A percentile compares a stretch with the other conserved stretches of the same genome.
phyloP scores from a whole-genome alignment of 1,284 basidiomycete genomes.

The Inonotus hispidus region DNA sequence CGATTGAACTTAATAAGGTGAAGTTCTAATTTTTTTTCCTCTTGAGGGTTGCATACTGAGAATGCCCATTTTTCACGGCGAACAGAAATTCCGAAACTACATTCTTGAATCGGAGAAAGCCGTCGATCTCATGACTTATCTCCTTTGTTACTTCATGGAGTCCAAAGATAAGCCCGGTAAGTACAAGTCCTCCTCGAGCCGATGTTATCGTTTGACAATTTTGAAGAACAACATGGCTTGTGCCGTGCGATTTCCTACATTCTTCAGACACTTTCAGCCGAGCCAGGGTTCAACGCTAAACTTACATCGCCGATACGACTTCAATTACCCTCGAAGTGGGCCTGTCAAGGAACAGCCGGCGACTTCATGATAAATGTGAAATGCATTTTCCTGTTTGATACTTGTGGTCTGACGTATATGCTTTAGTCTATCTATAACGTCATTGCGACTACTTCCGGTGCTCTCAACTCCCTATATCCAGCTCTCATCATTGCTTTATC shows the following conservation, averaged over 20 bases:
- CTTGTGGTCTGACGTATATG: constrained; percentile 16
- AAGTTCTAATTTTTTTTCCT: constrained; percentile 10
- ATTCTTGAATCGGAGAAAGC: constrained; percentile 75
- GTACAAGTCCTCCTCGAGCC: constrained; percentile 25
- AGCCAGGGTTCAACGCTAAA: constrained; percentile 67
- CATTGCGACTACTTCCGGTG: constrained; percentile 80
- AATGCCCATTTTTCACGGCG: constrained; percentile 8
- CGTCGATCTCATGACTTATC: constrained; percentile 69
- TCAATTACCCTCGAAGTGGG: constrained; percentile 71
- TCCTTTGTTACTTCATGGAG: constrained; percentile 77
- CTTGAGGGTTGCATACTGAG: neutral
- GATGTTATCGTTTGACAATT: neutral
- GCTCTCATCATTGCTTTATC: constrained; percentile 86
- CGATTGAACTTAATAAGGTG: constrained; percentile 88
- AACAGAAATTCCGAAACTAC: constrained; percentile 80
- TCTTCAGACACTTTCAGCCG: constrained; percentile 85
- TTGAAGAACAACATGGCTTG: constrained; percentile 80
- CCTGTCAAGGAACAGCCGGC: constrained; percentile 64
- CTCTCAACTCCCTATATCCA: constrained; percentile 80
- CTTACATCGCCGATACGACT: constrained; percentile 59
- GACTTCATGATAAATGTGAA: constrained; percentile 86
- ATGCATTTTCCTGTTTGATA: neutral
- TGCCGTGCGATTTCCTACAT: constrained; percentile 89
- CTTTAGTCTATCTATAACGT: constrained; percentile 81
- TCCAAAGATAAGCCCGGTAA: constrained; percentile 86